These are phyloP conservation scores for Amanita phalloides DNA, from an alignment of 768 basidiomycete genomes.

Conservation along the genomic window DNA sequence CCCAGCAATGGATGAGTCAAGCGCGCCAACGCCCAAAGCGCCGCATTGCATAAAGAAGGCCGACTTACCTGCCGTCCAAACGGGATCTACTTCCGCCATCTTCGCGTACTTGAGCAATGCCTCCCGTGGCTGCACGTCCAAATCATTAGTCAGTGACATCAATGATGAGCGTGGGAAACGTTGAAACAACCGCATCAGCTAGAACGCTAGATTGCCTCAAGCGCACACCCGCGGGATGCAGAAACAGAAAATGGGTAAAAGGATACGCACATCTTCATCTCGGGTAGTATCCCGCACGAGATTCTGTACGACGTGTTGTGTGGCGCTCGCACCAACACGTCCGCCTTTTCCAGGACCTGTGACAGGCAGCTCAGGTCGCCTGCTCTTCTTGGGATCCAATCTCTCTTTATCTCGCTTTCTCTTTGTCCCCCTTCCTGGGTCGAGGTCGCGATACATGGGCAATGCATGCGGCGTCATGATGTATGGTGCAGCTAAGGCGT, in stretches of 20 bases:
- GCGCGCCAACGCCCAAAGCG: conserved; percentile 7
- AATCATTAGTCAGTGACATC: conserved; percentile 11
- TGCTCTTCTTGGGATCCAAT: conserved; percentile 84
- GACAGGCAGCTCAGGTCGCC: conserved; percentile 86
- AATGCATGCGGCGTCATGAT: conserved; percentile 90
- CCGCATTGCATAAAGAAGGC: conserved; percentile 5
- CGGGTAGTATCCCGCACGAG: conserved; percentile 84
- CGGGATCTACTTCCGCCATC: conserved; percentile 63
- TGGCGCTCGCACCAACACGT: conserved; percentile 92
- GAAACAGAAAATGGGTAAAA: conserved; percentile 8
- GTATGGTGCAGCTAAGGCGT: conserved; percentile 73
- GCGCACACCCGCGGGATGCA: neutral
- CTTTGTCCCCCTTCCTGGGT: conserved; percentile 65
- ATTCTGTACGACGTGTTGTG: conserved; percentile 93
- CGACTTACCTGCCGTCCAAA: conserved; percentile 75
- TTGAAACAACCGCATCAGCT: conserved; percentile 6
- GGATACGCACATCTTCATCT: conserved; percentile 85
- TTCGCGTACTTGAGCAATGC: conserved; percentile 91
- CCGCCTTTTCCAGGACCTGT: conserved; percentile 91
- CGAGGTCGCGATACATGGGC: conserved; percentile 86
- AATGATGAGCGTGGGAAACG: conserved; percentile 5
- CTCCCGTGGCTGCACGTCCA: conserved; percentile 72
- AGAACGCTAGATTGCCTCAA: neutral
- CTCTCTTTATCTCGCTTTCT: conserved; percentile 86
- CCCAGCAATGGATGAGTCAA: neutral